Percentiles rank a stretch among this genome's conserved stretches.
These are phyloP conservation scores for Lycium barbarum DNA, from an alignment of 257 asterid species.

Conservation along the genomic window DNA sequence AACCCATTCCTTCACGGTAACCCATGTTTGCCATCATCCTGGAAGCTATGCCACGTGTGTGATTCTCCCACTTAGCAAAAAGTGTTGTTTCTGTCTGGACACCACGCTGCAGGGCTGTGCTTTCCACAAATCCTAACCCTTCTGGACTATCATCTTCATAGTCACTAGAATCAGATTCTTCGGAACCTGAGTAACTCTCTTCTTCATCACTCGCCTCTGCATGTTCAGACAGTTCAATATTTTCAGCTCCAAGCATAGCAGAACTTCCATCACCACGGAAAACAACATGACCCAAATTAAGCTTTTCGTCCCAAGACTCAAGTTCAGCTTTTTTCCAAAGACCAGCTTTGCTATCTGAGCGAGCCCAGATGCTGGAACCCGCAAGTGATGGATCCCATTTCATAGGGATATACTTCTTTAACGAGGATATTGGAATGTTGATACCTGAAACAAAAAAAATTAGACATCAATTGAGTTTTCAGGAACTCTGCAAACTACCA, in stretches of 20 bases:
- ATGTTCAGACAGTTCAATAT: slow-evolving; percentile 63
- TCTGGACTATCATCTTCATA: slow-evolving; percentile 59
- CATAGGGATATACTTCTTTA: slow-evolving; percentile 72
- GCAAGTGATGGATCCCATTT: slow-evolving; percentile 79
- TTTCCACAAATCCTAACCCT: slow-evolving; percentile 78
- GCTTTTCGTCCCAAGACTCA: slow-evolving; percentile 80
- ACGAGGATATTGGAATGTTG: slow-evolving; percentile 66
- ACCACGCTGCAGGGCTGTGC: slow-evolving; percentile 63
- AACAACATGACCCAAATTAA: slow-evolving; percentile 63
- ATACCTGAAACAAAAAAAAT: slow-evolving; percentile 55
- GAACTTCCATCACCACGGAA: slow-evolving; percentile 82
- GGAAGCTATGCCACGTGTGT: slow-evolving; percentile 95
- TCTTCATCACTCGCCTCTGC: slow-evolving; percentile 70
- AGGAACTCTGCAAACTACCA: neutral
- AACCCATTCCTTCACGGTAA: slow-evolving; percentile 97
- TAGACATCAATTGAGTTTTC: slow-evolving; percentile 28
- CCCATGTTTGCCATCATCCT: slow-evolving; percentile 99
- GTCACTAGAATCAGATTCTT: slow-evolving; percentile 62
- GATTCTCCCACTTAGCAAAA: slow-evolving; percentile 97
- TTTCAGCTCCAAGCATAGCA: slow-evolving; percentile 63
- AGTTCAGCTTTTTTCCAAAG: slow-evolving; percentile 94
- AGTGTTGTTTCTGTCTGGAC: slow-evolving; percentile 82
- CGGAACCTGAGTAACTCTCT: slow-evolving; percentile 59
- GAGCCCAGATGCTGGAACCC: slow-evolving; percentile 88
- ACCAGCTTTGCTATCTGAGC: slow-evolving; percentile 59